These are phyloP conservation scores for Penicillium sp. DNA, from an alignment of 2,329 filamentous ascomycete genomes.

Conservation along the genomic window DNA sequence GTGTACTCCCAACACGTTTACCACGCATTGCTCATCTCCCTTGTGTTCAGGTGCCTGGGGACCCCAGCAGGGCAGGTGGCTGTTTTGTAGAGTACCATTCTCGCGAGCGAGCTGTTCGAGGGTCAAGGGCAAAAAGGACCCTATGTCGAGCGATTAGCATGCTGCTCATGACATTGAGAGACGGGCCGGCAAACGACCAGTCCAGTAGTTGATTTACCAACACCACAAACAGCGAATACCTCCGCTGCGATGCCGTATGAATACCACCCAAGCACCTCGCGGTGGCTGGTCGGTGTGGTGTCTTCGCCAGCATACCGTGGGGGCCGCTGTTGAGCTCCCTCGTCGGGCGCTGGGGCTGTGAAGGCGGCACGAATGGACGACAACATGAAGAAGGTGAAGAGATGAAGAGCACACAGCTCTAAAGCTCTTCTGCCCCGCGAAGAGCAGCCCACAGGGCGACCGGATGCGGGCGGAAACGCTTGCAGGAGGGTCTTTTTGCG, in stretches of 20 bases:
- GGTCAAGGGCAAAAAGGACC: conserved; percentile 88
- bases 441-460: neutral
- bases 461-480: conserved; percentile 21
- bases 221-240: conserved; percentile 86
- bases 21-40: conserved; percentile 36
- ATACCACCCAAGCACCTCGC: conserved; percentile 88
- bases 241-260: conserved; percentile 93
- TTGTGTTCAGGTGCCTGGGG: conserved; percentile 29
- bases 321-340: conserved; percentile 29
- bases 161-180: neutral
- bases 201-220: conserved; percentile 49
- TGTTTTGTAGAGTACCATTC: conserved; percentile 73
- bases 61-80: conserved; percentile 35
- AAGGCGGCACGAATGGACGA: conserved; percentile 23
- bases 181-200: neutral
- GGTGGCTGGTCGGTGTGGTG: conserved; percentile 75
- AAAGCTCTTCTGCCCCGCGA: neutral
- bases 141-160: conserved; percentile 45
- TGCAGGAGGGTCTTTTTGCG: neutral
- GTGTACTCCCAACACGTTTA: conserved; percentile 34
- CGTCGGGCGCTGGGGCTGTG: conserved; percentile 16
- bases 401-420: neutral
- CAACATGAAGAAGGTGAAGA: conserved; percentile 20
- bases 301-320: conserved; percentile 78
- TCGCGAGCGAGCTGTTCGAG: conserved; percentile 89